Base-by-base conservation (phyloP, 306 rosid species). In the Styphnolobium japonicum region DNA sequence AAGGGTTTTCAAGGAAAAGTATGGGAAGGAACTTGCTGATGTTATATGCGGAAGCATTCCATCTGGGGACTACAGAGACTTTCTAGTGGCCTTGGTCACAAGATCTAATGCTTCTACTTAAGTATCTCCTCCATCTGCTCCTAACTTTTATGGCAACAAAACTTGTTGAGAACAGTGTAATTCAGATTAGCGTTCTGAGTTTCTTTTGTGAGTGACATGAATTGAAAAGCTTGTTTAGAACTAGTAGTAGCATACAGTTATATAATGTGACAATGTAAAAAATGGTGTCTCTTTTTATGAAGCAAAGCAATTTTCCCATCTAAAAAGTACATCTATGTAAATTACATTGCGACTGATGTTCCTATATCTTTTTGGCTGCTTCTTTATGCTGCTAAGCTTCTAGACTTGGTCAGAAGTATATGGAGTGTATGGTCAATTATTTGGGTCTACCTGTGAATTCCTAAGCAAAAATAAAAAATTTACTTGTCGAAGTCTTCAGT, bases 1-100 rank as follows among this genome's bases (percentile, higher is more conserved):
- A 82, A 83, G 52, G 72, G 67, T 64, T 49, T 87, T 85, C 82
- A 71, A 83, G 79, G 81, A 71, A 36, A 87, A 87, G 68, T 88
- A 90, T 81, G 87, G 81, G 4, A 83, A 84, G 65, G 89, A 89
- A 68, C 77, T 90, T 29, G 67, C 5, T 66, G 86, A 89, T 71
- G 76, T 81, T 14, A 75, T 92, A 31, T 36, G 68, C 82, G 91
- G 85, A 71, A 46, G 39, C 60, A 73, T 82, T 82, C 84, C 87
- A 10, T 71, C 64, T 18, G 86, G 89, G 5, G 86, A 82, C 40
- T 83, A 81, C 45, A 89, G 84, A 85, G 90, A 87, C 61, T 89
- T 90, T 78, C 79, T 90, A 55, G 72, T 86, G 64, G 88, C 91
- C 48, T 83, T 92, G 82, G 89, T 87, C 73, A 78, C 83, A 67